phyloP scores from a whole-genome alignment of 257 asterid genomes.

The Solanum bulbocastanum region DNA sequence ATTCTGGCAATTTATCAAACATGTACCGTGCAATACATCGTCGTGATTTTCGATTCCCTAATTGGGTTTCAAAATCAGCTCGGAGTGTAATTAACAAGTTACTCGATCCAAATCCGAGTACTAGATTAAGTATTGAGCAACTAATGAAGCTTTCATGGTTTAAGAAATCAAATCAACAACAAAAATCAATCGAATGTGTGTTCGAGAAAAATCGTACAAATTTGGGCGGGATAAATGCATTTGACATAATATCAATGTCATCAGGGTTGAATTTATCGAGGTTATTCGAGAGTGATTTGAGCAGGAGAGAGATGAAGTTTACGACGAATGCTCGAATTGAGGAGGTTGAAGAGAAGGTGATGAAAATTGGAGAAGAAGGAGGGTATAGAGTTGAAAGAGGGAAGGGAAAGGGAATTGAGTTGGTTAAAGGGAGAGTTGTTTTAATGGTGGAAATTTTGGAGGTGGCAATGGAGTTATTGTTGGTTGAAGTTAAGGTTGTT shows the following conservation, averaged over 20 bases:
- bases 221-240: conserved; percentile 42
- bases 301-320: conserved; percentile 53
- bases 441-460: conserved; percentile 45
- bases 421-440: conserved; percentile 45
- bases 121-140: conserved; percentile 49
- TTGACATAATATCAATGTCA: conserved; percentile 72
- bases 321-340: conserved; percentile 27
- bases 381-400: conserved; percentile 48
- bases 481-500: conserved; percentile 58
- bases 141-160: conserved; percentile 58
- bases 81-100: conserved; percentile 36
- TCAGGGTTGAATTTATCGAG: conserved; percentile 70
- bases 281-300: conserved; percentile 40
- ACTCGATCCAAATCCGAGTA: conserved; percentile 67
- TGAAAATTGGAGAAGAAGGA: conserved; percentile 28
- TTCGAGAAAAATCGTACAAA: conserved; percentile 11
- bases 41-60: conserved; percentile 42
- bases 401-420: conserved; percentile 40
- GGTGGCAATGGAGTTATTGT: conserved; percentile 38
- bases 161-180: conserved; percentile 27
- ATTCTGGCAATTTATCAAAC: conserved; percentile 44
- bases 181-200: not conserved
- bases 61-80: conserved; percentile 57
- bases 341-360: conserved; percentile 55
- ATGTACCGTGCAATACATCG: conserved; percentile 74